Percentiles rank a stretch among this genome's conserved stretches.
These are phyloP conservation scores for Aspergillus viridinutans DNA, from an alignment of 2,329 filamentous ascomycete genomes.

Conservation along the genomic window DNA sequence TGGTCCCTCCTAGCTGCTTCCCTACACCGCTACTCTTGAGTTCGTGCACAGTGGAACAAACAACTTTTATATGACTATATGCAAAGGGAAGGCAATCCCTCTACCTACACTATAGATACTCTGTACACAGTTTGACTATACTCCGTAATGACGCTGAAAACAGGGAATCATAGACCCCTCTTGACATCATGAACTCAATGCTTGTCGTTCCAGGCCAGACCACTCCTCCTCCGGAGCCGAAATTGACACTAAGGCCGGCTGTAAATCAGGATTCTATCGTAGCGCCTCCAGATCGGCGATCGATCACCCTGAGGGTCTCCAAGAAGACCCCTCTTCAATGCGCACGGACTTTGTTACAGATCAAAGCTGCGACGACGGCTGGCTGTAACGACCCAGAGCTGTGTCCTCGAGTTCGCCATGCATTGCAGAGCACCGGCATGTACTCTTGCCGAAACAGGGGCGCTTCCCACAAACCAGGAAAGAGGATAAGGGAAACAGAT, in stretches of 20 bases:
- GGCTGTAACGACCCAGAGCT: neutral
- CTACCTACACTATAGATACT: neutral
- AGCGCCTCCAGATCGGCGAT: neutral
- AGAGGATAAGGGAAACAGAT: neutral
- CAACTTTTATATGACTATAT: neutral
- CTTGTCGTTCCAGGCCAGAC: neutral
- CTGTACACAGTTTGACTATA: neutral
- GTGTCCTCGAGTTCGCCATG: neutral
- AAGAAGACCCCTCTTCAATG: neutral
- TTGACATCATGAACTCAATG: neutral
- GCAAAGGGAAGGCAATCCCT: neutral
- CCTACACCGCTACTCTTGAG: slow-evolving; percentile 15
- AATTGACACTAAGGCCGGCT: neutral
- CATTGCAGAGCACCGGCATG: neutral
- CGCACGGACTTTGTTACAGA: neutral
- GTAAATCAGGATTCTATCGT: neutral
- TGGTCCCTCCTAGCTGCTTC: slow-evolving; percentile 8
- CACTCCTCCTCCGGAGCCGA: neutral
- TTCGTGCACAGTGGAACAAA: neutral
- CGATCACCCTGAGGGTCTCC: neutral
- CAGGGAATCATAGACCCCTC: neutral
- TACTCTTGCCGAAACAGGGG: neutral
- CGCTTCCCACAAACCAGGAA: neutral
- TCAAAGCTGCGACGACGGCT: neutral
- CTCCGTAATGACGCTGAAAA: neutral